Evolutionary conservation across 1,284 basidiomycete genomes (phyloP), one percentile per base, ranked within the genome.

Genomic region (Tausonia pullulans): DNA sequence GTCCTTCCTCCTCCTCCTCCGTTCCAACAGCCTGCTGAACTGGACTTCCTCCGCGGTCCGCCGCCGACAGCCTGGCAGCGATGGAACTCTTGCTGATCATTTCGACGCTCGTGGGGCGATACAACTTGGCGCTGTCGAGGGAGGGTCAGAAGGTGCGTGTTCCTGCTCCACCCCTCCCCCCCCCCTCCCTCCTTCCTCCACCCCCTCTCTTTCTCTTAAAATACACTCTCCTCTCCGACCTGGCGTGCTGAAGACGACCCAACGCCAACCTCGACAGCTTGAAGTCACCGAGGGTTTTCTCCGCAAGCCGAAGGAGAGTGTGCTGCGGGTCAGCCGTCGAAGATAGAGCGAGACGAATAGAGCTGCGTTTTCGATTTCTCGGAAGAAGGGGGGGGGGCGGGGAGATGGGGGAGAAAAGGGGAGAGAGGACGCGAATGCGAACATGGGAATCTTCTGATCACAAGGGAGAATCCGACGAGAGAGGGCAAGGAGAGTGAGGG

Each of bases 1-100:
- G 14, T 51, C 48, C 44, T 50, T 64, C 65, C 58, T 67, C 43
- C 46, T 56, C 5, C 44, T 58, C 5, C 50, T 41, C 43, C 6
- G 5, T 43, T 41, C 7, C 14, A 8, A 3, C 43, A 3, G 14
- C 1, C 9, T n/a, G 50, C 59, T 60, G 51, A 53, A 49, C 58
- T 49, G 13, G 13, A 13, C 16, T 14, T 2, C 58, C 39, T 9
- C 10, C 48, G 3, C 39, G 27, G 3, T 44, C 48, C 41, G 27
- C 27, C 59, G 9, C 64, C 4, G 46, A 39, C 44, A 89, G 89
- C 72, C 77, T 90, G 50, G 89, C 89, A 4, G 81, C 78, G 67
- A 79, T 90, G 78, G 86, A 91, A 71, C 73, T 90, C 41, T 78
- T 84, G 69, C 81, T 89, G 63, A 88, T 90, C 70, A 76, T 88